Conservation (phyloP, 768 basidiomycete genomes). For the Tylopilus cervinicoccineus region DNA sequence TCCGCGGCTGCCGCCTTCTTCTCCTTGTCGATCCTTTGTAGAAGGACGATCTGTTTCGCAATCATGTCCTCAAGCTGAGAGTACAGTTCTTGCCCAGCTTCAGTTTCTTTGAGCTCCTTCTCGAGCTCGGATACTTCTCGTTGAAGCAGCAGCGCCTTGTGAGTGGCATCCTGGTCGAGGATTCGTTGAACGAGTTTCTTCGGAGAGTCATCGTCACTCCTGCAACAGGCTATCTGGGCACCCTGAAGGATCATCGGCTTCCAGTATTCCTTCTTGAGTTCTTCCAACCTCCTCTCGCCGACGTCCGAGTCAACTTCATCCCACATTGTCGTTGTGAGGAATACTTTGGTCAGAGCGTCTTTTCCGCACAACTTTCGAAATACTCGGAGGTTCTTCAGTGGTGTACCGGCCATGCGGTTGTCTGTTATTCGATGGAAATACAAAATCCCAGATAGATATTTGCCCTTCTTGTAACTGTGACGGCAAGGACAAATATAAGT, state of each 20-base stretch:
- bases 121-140: conserved; percentile 3
- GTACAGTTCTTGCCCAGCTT: conserved; percentile 1
- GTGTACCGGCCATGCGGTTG: conserved; percentile 33
- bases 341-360: conserved; percentile 27
- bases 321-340: conserved; percentile 23
- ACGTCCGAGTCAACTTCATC: conserved; percentile 19
- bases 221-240: conserved; percentile 4
- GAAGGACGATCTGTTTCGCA: conserved; percentile 6
- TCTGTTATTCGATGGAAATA: conserved; percentile 41
- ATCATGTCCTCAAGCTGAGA: conserved; percentile 6
- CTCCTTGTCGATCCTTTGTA: conserved; percentile 7
- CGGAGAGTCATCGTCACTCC: conserved; percentile 7
- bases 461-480: conserved; percentile 3
- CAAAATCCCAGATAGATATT: conserved; percentile 32
- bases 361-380: conserved; percentile 29
- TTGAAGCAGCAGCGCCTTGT: conserved; percentile 3
- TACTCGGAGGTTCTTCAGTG: conserved; percentile 31
- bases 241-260: conserved; percentile 7
- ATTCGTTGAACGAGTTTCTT: conserved; percentile 7
- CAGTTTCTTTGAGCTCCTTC: conserved; percentile 8
- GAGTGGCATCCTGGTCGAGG: neutral
- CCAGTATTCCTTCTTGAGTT: conserved; percentile 9
- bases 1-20: neutral
- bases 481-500: neutral
- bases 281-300: conserved; percentile 15